A percentile compares a stretch with the other conserved stretches of the same genome.
Conservation (phyloP, 2,329 filamentous ascomycete genomes). For the Aspergillus sp. region DNA sequence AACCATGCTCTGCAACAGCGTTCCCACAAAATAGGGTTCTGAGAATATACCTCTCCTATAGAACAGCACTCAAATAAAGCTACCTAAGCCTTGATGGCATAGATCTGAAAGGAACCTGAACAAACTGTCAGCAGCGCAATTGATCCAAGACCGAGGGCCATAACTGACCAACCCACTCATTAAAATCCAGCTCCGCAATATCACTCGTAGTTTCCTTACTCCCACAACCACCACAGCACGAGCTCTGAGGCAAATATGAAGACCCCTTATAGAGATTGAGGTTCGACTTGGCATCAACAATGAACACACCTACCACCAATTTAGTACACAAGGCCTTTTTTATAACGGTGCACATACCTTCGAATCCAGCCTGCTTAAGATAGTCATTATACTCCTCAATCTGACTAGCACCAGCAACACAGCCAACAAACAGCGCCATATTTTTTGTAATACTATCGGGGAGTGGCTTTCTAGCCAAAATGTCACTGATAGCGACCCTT, state of each 20-base stretch:
- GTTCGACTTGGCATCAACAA: conserved; percentile 43
- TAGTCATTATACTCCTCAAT: conserved; percentile 50
- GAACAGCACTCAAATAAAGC: too few relatives aligned
- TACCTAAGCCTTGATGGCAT: conserved; percentile 46
- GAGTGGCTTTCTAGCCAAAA: conserved; percentile 49
- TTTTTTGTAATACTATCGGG: conserved; percentile 45
- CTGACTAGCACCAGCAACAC: conserved; percentile 54
- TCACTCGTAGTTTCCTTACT: conserved; percentile 3
- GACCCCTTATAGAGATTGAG: conserved; percentile 44
- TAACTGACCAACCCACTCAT: conserved; percentile 49
- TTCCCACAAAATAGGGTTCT: too few relatives aligned
- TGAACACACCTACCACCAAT: conserved; percentile 31
- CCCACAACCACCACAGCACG: conserved; percentile 13
- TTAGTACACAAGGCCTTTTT: too few relatives aligned
- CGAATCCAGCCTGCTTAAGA: conserved; percentile 48
- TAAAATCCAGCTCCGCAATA: conserved; percentile 40
- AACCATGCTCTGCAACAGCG: too few relatives aligned
- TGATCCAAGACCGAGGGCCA: not conserved
- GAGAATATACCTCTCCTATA: too few relatives aligned
- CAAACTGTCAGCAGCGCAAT: not conserved
- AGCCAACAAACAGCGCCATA: conserved; percentile 56
- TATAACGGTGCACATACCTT: conserved; percentile 31
- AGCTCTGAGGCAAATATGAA: conserved; percentile 8
- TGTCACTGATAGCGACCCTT: conserved; percentile 56
- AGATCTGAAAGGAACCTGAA: conserved; percentile 47